Evolutionary conservation across 805 yeast species (phyloP).

Genomic region (Blastobotrys parvus): DNA sequence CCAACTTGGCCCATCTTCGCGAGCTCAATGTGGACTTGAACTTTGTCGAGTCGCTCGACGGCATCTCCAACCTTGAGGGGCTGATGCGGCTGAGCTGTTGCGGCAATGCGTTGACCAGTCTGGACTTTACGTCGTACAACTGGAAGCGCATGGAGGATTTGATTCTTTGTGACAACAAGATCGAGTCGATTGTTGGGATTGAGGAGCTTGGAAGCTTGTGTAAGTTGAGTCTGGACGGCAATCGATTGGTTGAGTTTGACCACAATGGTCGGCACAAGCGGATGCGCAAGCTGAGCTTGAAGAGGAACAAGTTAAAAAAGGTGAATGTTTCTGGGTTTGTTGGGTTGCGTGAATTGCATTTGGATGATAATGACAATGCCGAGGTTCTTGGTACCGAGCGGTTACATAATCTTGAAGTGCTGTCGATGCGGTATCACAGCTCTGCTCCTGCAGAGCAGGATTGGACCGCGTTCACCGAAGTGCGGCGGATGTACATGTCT

Average conservation of each 20-base stretch:
- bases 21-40: conserved; percentile 37
- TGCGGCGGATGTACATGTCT: conserved; percentile 33
- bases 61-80: conserved; percentile 34
- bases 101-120: conserved; percentile 18
- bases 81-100: conserved; percentile 20
- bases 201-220: conserved; percentile 27
- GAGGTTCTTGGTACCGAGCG: conserved; percentile 26
- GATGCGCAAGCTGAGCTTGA: conserved; percentile 33
- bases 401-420: conserved; percentile 33
- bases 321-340: conserved; percentile 24
- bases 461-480: conserved; percentile 20
- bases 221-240: conserved; percentile 34
- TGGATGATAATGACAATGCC: conserved; percentile 19
- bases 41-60: conserved; percentile 28
- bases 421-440: conserved; percentile 26
- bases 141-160: conserved; percentile 23
- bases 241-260: conserved; percentile 20
- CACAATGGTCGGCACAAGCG: conserved; percentile 23
- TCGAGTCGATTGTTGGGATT: conserved; percentile 21
- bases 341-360: conserved; percentile 10
- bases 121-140: conserved; percentile 15
- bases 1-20: conserved; percentile 33
- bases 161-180: conserved; percentile 18
- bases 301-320: conserved; percentile 29
- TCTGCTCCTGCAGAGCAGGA: not conserved